Evolutionary conservation across 352 stramenopile species (phyloP).

Genomic region (Pythium aphanidermatum): DNA sequence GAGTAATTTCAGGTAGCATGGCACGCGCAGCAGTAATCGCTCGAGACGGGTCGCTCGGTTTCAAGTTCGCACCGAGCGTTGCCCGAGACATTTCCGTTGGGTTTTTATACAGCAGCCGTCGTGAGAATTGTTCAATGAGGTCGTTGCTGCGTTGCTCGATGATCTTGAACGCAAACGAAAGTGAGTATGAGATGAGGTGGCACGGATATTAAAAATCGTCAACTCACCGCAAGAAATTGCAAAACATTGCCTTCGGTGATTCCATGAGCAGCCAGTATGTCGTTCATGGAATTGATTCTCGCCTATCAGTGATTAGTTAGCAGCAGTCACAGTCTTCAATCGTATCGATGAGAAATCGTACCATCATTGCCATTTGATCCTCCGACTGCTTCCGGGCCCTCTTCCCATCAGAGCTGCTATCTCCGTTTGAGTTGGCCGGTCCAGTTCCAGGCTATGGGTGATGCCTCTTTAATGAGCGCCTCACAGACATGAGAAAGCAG

Average conservation of each 20-base stretch:
- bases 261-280: slow-evolving; percentile 64
- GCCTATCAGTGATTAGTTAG: no score
- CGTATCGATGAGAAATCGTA: slow-evolving; percentile 10
- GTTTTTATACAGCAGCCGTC: slow-evolving; percentile 63
- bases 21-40: slow-evolving; percentile 41
- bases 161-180: slow-evolving; percentile 30
- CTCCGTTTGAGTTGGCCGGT: slow-evolving; percentile 20
- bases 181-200: background rate
- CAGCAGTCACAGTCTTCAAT: no score
- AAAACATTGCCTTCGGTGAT: slow-evolving; percentile 81
- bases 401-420: slow-evolving; percentile 27
- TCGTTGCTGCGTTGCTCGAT: slow-evolving; percentile 80
- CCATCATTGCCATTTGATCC: slow-evolving; percentile 70
- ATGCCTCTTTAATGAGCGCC: background rate
- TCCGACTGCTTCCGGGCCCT: slow-evolving; percentile 59
- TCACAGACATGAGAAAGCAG: background rate
- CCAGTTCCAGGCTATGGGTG: slow-evolving; percentile 16
- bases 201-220: background rate
- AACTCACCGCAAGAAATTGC: slow-evolving; percentile 63
- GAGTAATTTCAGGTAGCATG: slow-evolving; percentile 35
- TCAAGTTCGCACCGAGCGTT: slow-evolving; percentile 54
- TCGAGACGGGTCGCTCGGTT: slow-evolving; percentile 57
- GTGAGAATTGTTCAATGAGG: slow-evolving; percentile 71
- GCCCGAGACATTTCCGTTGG: slow-evolving; percentile 42
- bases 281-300: slow-evolving; percentile 84